Base-by-base conservation (phyloP, 768 basidiomycete genomes). In the Amanita thiersii region DNA sequence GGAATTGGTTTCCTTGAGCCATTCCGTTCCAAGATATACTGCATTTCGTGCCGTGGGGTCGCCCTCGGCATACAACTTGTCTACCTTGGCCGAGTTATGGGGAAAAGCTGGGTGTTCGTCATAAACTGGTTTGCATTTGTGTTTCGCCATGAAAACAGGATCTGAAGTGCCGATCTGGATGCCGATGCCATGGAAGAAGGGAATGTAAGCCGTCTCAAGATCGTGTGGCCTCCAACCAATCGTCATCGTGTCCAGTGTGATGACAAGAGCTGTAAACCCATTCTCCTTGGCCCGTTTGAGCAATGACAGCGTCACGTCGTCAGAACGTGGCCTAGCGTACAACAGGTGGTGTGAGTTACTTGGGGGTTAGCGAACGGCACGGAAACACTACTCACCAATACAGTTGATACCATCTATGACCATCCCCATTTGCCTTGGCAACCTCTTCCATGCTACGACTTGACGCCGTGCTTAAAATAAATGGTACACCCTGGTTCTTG, bases 141-240 rank as follows among this genome's bases (percentile, higher is more conserved):
- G 63, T 23, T 68, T 66, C 1, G 61, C 62, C 86, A 87, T 87
- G 61, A 87, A 89, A 9, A 73, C 82, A 0, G 87, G 87, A 53
- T 90, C 86, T 0, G 81, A 79, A 5, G 64, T 66, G 37, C 81
- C 83, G 18, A 84, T 69, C 52, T 86, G 80, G 29, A 65, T 60
- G 5, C 85, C 85, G 14, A 79, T 58, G 5, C 83, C 82, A 43
- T 81, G 77, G 0, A 51, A 49, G 53, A 86, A 83, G 4, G 86
- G 85, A 10, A 84, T 66, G 54, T 75, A 88, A 0, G 74, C 64
- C 2, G 58, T 68, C 37, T 75, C 68, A 40, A 89, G 63, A 52
- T 89, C 86, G 56, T 81, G 78, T 3, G 83, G 83, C 2, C 84
- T 76, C 82, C 81, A 88, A 17, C 83, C 86, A 23, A 87, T 57